Percentiles rank a stretch among this genome's conserved stretches.
phyloP scores from a whole-genome alignment of 148 eudicot genomes.

The Chenopodium berlandieri region DNA sequence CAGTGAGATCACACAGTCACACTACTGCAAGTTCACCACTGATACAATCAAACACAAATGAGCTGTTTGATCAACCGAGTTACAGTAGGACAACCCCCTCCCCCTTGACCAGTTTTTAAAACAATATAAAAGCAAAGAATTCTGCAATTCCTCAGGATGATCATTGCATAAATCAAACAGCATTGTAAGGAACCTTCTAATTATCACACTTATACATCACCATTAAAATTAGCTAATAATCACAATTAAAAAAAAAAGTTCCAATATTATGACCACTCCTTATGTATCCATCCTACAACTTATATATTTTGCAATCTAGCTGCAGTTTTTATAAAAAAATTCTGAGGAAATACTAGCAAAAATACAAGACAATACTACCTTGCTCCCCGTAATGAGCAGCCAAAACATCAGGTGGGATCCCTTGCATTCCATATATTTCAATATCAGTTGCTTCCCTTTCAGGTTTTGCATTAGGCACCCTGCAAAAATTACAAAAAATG shows the following conservation, averaged over 20 bases:
- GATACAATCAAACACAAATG: too few relatives aligned
- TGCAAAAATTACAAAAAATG: conserved; percentile 26
- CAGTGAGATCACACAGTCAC: too few relatives aligned
- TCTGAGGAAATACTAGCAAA: background rate
- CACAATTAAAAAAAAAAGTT: background rate
- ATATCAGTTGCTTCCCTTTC: conserved; percentile 90
- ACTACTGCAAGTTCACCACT: too few relatives aligned
- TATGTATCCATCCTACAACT: background rate
- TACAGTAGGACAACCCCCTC: background rate
- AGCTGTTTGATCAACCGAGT: too few relatives aligned
- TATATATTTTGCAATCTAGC: background rate
- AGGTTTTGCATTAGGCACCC: conserved; percentile 96
- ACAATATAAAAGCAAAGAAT: background rate
- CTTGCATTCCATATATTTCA: conserved; percentile 98
- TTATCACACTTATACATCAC: background rate
- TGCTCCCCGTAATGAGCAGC: conserved; percentile 86
- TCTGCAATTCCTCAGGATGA: background rate
- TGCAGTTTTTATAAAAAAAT: background rate
- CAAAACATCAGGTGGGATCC: conserved; percentile 76
- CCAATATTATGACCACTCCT: background rate
- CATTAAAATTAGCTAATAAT: too few relatives aligned
- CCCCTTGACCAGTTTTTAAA: background rate
- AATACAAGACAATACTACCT: conserved; percentile 53
- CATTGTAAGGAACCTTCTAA: background rate
- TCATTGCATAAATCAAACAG: background rate